A percentile compares a stretch with the other conserved stretches of the same genome.
Evolutionary conservation across 352 stramenopile species (phyloP).

Genomic region (Globisporangium cederbergense): DNA sequence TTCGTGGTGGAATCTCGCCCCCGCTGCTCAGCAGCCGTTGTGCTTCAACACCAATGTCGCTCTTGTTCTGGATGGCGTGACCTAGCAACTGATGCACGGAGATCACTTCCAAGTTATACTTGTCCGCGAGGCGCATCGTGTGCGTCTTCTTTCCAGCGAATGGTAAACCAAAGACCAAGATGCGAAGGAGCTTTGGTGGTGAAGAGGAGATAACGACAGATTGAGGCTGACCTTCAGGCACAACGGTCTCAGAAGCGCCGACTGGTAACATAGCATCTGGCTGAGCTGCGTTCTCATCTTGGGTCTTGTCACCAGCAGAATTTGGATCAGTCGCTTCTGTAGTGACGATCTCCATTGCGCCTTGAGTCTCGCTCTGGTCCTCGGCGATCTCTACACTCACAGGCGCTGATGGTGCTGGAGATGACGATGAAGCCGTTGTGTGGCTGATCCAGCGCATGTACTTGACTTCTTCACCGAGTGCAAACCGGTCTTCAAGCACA

Average conservation of each 20-base stretch:
- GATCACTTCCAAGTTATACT: conserved; percentile 46
- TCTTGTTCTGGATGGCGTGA: conserved; percentile 26
- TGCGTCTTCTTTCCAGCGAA: conserved; percentile 65
- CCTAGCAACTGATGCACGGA: conserved; percentile 49
- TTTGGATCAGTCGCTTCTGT: background rate
- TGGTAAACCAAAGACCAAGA: conserved; percentile 55
- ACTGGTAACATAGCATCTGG: background rate
- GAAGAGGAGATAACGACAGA: no score
- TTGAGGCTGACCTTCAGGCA: background rate
- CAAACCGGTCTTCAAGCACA: conserved; percentile 40
- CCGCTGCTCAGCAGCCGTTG: conserved; percentile 30
- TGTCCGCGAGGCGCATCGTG: conserved; percentile 39
- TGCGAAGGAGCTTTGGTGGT: conserved; percentile 25
- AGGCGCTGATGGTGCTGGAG: background rate
- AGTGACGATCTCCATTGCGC: background rate
- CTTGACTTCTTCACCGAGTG: conserved; percentile 61
- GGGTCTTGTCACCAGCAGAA: background rate
- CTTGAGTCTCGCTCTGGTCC: background rate
- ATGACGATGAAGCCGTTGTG: conserved; percentile 3
- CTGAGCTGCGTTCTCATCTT: background rate
- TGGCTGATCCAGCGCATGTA: conserved; percentile 54
- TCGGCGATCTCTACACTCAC: background rate
- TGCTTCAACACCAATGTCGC: conserved; percentile 27
- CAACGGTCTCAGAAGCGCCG: background rate
- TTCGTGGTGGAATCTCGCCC: conserved; percentile 31